A percentile compares a stretch with the other conserved stretches of the same genome.
Conservation (phyloP, 2,329 filamentous ascomycete genomes). For the Purpureocillium takamizusanense region DNA sequence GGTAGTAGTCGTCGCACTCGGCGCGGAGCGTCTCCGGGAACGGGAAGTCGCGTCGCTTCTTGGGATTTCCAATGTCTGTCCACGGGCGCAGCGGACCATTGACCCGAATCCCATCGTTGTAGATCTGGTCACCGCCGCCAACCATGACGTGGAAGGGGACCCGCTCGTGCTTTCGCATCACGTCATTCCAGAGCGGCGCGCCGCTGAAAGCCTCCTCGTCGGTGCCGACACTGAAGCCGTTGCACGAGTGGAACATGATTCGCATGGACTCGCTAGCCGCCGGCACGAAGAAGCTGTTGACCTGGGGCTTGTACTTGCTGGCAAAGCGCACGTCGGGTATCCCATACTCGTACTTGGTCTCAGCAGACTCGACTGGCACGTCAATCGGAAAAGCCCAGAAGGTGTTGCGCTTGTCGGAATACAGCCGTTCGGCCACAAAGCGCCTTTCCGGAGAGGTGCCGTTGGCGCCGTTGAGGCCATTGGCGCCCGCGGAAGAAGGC, state of each 20-base stretch:
- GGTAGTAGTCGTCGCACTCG: conserved; percentile 82
- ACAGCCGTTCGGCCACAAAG: conserved; percentile 38
- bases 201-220: conserved; percentile 82
- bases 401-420: conserved; percentile 61
- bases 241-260: conserved; percentile 97
- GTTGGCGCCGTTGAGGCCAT: conserved; percentile 17
- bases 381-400: conserved; percentile 90
- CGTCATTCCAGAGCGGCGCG: conserved; percentile 91
- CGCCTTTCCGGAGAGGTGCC: conserved; percentile 29
- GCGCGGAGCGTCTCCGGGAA: conserved; percentile 73
- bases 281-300: conserved; percentile 77
- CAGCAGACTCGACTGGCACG: conserved; percentile 61
- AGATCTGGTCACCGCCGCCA: conserved; percentile 91
- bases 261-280: conserved; percentile 83
- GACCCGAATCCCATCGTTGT: conserved; percentile 88
- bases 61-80: conserved; percentile 75
- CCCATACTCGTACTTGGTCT: conserved; percentile 71
- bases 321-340: conserved; percentile 58
- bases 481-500: conserved; percentile 10
- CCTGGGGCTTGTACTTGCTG: conserved; percentile 43
- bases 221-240: conserved; percentile 86
- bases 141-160: conserved; percentile 91
- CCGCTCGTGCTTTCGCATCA: conserved; percentile 69
- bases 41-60: conserved; percentile 67
- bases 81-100: conserved; percentile 72